phyloP scores from a whole-genome alignment of 192 early-diverging fungal species.

The Rhizoclosmatium globosum region DNA sequence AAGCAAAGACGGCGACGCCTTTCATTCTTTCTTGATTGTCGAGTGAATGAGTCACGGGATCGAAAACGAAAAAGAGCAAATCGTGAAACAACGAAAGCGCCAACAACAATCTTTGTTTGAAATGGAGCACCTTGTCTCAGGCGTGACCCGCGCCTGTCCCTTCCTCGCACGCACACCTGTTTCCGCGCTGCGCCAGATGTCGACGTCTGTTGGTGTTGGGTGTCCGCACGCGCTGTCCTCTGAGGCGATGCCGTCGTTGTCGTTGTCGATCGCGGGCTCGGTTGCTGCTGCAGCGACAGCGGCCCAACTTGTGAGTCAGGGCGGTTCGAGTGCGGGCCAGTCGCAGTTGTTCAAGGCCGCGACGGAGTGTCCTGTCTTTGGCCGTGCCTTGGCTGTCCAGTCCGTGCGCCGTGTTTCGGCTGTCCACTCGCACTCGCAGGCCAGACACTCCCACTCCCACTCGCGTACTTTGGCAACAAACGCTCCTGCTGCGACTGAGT shows the following conservation, averaged over 20 bases:
- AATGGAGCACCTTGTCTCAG: constrained; percentile 6
- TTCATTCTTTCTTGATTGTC: constrained; percentile 4
- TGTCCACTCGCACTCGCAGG: not conserved
- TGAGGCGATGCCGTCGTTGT: not conserved
- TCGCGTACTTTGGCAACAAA: no score
- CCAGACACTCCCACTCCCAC: no score
- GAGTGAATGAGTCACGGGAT: no score
- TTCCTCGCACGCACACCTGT: constrained; percentile 79
- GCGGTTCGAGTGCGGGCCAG: not conserved
- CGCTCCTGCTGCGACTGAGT: no score
- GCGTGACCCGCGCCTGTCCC: constrained; percentile 63
- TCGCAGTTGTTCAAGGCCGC: constrained; percentile 65
- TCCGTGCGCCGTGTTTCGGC: constrained; percentile 34
- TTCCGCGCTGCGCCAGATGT: constrained; percentile 71
- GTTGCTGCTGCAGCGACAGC: not conserved
- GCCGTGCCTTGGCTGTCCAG: constrained; percentile 75
- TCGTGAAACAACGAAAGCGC: no score
- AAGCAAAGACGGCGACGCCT: not conserved
- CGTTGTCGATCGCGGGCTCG: not conserved
- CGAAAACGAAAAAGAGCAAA: not conserved
- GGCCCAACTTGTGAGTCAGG: not conserved
- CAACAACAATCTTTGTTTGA: no score
- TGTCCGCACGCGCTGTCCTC: not conserved
- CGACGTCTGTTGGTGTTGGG: constrained; percentile 38
- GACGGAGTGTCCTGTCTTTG: constrained; percentile 82